phyloP scores from a whole-genome alignment of 352 stramenopile genomes.

The Hyaloperonospora arabidopsidis region DNA sequence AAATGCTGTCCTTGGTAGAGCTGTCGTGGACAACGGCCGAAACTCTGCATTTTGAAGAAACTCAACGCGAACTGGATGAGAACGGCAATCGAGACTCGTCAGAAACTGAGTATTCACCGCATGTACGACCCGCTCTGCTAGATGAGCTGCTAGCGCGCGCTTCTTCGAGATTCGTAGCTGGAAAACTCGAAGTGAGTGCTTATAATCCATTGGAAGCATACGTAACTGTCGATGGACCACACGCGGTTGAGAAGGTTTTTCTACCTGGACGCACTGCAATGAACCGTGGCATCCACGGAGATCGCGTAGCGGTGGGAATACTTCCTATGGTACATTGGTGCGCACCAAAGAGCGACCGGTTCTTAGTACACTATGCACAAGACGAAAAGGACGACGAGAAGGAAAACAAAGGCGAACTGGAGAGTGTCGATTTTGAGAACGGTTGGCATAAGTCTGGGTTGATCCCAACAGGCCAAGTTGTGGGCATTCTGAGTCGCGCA shows the following conservation, averaged over 20 bases:
- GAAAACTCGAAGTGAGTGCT: slow-evolving; percentile 58
- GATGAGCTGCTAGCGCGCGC: slow-evolving; percentile 26
- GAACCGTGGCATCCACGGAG: slow-evolving; percentile 96
- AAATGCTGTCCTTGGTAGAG: slow-evolving; percentile 42
- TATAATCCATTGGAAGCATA: slow-evolving; percentile 73
- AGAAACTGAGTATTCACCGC: slow-evolving; percentile 45
- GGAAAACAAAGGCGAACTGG: slow-evolving; percentile 7
- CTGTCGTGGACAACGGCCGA: slow-evolving; percentile 57
- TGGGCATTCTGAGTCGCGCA: slow-evolving; percentile 79
- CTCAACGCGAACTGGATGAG: slow-evolving; percentile 26
- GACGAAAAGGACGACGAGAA: slow-evolving; percentile 36
- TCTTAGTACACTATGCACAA: slow-evolving; percentile 62
- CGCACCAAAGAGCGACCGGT: slow-evolving; percentile 44
- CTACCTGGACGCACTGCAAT: slow-evolving; percentile 76
- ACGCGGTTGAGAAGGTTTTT: slow-evolving; percentile 52
- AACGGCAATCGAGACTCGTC: slow-evolving; percentile 16
- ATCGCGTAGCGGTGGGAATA: slow-evolving; percentile 93
- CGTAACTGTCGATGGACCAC: slow-evolving; percentile 43
- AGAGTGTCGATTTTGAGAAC: slow-evolving; percentile 11
- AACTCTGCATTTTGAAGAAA: slow-evolving; percentile 39
- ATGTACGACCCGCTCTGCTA: slow-evolving; percentile 34
- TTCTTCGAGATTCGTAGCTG: slow-evolving; percentile 29
- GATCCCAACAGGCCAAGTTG: slow-evolving; percentile 72
- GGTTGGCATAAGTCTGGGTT: slow-evolving; percentile 11
- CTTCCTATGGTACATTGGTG: slow-evolving; percentile 78